Evolutionary conservation across 148 eudicot genomes (phyloP).

Genomic region (Rhododendron kiyosumense): DNA sequence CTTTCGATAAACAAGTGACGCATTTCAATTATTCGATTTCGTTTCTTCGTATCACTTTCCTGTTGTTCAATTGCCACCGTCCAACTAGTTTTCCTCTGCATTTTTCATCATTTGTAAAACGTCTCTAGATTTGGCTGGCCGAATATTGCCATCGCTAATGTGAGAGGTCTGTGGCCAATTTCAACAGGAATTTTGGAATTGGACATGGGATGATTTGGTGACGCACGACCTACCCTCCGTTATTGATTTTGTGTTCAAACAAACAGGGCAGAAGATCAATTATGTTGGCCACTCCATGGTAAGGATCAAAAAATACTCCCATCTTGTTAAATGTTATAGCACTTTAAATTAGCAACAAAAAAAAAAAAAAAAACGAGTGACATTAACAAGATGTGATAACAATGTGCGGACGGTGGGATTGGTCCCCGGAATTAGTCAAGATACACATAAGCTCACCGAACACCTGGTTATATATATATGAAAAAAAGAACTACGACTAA

Average conservation of each 20-base stretch:
- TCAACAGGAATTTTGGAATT: constrained; percentile 39
- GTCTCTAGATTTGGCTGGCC: background rate
- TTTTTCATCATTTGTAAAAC: no score
- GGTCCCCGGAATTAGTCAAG: no score
- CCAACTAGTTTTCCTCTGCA: no score
- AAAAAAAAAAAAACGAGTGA: background rate
- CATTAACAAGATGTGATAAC: background rate
- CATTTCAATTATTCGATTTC: no score
- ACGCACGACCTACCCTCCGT: constrained; percentile 30
- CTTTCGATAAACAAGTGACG: background rate
- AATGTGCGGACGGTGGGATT: background rate
- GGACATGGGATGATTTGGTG: constrained; percentile 53
- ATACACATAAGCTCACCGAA: no score
- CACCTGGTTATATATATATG: no score
- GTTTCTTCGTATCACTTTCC: background rate
- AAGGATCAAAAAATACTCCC: constrained; percentile 3
- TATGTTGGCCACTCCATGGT: constrained; percentile 56
- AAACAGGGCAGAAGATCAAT: constrained; percentile 37
- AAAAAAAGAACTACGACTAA: no score
- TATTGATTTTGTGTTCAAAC: constrained; percentile 27
- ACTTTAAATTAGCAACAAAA: background rate
- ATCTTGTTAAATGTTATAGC: background rate
- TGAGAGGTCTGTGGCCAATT: background rate
- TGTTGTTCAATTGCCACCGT: background rate
- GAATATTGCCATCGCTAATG: background rate